These are phyloP conservation scores for Candolleomyces efflorescens DNA, from an alignment of 768 basidiomycete species.

Conservation along the genomic window DNA sequence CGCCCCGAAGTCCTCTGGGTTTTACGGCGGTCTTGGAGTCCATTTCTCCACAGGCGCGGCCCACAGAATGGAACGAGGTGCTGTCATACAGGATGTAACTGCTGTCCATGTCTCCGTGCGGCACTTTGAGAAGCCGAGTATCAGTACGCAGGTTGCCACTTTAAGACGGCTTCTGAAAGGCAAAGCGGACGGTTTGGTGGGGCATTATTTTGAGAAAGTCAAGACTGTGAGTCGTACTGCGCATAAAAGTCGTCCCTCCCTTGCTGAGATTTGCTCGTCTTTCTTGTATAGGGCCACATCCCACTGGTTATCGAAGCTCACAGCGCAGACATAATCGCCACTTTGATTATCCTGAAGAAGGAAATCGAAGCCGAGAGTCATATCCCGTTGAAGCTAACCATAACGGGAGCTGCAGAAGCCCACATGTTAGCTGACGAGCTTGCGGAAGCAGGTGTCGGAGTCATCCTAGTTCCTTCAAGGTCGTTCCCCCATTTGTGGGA, in stretches of 20 bases:
- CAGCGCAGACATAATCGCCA: constrained; percentile 81
- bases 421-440: constrained; percentile 69
- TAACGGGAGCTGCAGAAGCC: constrained; percentile 64
- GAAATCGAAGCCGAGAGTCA: constrained; percentile 49
- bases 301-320: constrained; percentile 73
- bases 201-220: constrained; percentile 44
- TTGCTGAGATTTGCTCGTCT: background rate
- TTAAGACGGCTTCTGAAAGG: constrained; percentile 62
- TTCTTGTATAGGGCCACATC: constrained; percentile 48
- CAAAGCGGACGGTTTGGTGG: constrained; percentile 31
- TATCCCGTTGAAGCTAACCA: constrained; percentile 48
- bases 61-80: constrained; percentile 56
- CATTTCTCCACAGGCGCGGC: constrained; percentile 58
- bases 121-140: constrained; percentile 47
- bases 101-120: constrained; percentile 65
- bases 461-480: constrained; percentile 50
- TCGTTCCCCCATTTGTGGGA: constrained; percentile 79
- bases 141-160: constrained; percentile 79
- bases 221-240: constrained; percentile 27
- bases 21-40: constrained; percentile 62
- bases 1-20: constrained; percentile 48
- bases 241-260: background rate
- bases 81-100: constrained; percentile 58
- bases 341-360: constrained; percentile 63
- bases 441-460: constrained; percentile 41